phyloP scores from a whole-genome alignment of 176 grass and related monocot genomes.

The Oryza longistaminata region DNA sequence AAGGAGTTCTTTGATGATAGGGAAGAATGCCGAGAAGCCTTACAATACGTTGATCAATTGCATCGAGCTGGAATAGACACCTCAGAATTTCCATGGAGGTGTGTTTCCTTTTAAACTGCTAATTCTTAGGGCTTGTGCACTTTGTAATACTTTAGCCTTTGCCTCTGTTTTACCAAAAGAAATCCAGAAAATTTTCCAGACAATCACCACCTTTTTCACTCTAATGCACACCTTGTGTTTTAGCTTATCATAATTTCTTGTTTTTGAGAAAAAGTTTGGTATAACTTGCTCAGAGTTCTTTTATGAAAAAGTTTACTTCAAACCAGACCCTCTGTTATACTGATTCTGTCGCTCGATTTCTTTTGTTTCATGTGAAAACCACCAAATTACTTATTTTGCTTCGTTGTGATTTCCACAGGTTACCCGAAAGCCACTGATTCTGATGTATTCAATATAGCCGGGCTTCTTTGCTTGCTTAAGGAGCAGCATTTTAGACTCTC shows the following conservation, averaged over 20 bases:
- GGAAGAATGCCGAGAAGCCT: constrained; percentile 96
- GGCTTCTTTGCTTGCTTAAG: constrained; percentile 26
- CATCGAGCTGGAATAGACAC: constrained; percentile 96
- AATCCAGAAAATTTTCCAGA: neutral
- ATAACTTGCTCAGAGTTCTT: neutral
- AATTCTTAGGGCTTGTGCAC: neutral
- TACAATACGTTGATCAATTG: constrained; percentile 85
- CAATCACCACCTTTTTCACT: neutral
- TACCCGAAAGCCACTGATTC: constrained; percentile 90
- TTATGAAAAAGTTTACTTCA: neutral
- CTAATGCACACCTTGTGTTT: neutral
- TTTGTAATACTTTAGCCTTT: neutral
- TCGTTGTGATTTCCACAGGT: constrained; percentile 51
- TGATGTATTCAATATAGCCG: constrained; percentile 27
- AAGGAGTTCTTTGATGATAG: constrained; percentile 94
- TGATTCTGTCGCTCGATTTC: neutral
- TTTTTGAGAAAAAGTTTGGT: neutral
- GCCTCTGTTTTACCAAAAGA: neutral
- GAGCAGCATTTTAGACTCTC: constrained; percentile 6
- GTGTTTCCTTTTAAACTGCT: constrained; percentile 35
- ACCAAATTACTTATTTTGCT: constrained; percentile 27
- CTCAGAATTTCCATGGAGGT: constrained; percentile 98
- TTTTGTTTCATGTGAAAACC: neutral
- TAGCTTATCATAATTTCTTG: neutral
- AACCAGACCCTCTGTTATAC: constrained; percentile 5